These are phyloP conservation scores for Vaccinium darrowii DNA, from an alignment of 148 eudicot species.

Conservation along the genomic window DNA sequence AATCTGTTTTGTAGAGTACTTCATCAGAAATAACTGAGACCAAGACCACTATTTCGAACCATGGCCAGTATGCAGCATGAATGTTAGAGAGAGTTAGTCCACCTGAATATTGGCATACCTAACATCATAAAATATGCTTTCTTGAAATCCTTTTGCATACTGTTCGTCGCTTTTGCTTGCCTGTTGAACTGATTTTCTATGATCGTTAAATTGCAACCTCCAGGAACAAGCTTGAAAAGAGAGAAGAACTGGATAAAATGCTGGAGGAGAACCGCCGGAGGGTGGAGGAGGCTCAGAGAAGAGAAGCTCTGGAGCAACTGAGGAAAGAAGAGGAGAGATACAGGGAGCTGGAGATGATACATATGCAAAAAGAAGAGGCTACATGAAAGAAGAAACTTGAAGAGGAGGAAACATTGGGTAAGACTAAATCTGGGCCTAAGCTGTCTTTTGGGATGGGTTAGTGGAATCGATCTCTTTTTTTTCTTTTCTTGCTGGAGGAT, in stretches of 20 bases:
- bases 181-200: not conserved
- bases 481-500: not conserved
- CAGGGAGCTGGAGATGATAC: slow-evolving; percentile 80
- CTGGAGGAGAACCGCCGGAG: slow-evolving; percentile 92
- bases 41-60: no score
- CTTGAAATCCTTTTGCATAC: not conserved
- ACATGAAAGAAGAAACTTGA: slow-evolving; percentile 82
- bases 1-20: no score
- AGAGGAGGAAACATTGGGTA: slow-evolving; percentile 60
- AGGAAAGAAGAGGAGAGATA: slow-evolving; percentile 84
- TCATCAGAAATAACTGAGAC: no score
- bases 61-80: not conserved
- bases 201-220: not conserved
- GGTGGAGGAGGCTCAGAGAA: slow-evolving; percentile 90
- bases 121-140: not conserved
- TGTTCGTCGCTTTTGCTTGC: not conserved
- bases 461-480: not conserved
- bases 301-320: slow-evolving; percentile 77
- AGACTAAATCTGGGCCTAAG: slow-evolving; percentile 40
- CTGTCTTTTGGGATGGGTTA: slow-evolving; percentile 36
- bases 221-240: slow-evolving; percentile 95
- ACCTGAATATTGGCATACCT: not conserved
- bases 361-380: slow-evolving; percentile 93
- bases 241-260: slow-evolving; percentile 94
- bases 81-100: not conserved